Base-by-base conservation (phyloP, 2,329 filamentous ascomycete species). In the Claviceps paspali region DNA sequence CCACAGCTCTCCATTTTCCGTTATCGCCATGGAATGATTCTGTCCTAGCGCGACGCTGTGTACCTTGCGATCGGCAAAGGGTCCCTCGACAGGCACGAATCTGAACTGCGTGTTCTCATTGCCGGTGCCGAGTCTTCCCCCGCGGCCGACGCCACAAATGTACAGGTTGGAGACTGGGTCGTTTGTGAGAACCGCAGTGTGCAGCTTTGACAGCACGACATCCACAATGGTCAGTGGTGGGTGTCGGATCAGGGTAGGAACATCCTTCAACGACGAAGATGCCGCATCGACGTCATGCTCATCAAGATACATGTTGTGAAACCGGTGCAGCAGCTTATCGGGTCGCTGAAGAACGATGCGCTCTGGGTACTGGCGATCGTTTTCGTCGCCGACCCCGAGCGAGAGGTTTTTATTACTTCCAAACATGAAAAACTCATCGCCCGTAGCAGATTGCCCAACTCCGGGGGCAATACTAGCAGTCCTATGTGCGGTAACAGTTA, bases 381-480 rank as follows among this genome's bases (percentile, higher is more conserved):
- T 86, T 50, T 92, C 81, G 52, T 98, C 87, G n/a, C 87, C 87
- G 42, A 96, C 79, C 1, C 91, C 91, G 17, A 98, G 70, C 0
- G 83, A 91, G 8, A 93, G 61, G 48, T 98, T 98, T 52, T 91
- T 92, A 60, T 95, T 98, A 59, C 87, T 96, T 35, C 91, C 91
- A 58, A 96, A 95, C 1, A 85, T 80, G 50, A 85, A 96, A 1
- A 95, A 63, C 52, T 98, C 91, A 49, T 94, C 84, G 7, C 85
- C 88, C 19, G 48, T 41, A 4, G 48, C 42, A 14, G 49, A 45
- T 17, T 42, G 42, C 6, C 42, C 43, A 17, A 36, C 30, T 26
- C 44, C 41, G 35, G 48, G 42, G 2, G 45, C 41, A 8, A 32
- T 23, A 22, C 45, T 51, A 23, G 38, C 14, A 24, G 40, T 19